phyloP scores from a whole-genome alignment of 2,329 filamentous ascomycete species.

The Penicillium sp. region DNA sequence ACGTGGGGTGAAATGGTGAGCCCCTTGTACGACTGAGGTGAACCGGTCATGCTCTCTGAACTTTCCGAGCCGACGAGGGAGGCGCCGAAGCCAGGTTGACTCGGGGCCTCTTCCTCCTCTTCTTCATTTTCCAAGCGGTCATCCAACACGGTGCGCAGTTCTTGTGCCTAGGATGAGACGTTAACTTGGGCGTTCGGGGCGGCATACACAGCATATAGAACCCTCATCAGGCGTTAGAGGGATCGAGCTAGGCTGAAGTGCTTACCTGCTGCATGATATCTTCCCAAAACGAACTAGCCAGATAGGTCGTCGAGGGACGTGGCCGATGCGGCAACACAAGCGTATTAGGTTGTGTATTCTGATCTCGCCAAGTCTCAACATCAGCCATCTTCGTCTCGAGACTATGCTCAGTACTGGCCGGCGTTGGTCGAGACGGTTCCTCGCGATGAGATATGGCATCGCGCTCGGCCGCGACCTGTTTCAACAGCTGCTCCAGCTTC shows the following conservation, averaged over 20 bases:
- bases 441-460: neutral
- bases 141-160: conserved; percentile 25
- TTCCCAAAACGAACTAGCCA: conserved; percentile 29
- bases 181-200: neutral
- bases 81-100: conserved; percentile 10
- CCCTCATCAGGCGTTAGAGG: neutral
- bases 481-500: conserved; percentile 28
- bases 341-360: conserved; percentile 1
- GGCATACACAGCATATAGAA: neutral
- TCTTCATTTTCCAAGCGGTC: conserved; percentile 21
- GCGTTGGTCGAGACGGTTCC: neutral
- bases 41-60: conserved; percentile 14
- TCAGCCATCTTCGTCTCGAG: conserved; percentile 6
- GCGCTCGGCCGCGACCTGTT: conserved; percentile 16
- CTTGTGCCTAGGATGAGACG: conserved; percentile 13
- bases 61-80: conserved; percentile 20
- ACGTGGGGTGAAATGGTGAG: conserved; percentile 13
- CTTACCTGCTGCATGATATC: conserved; percentile 30
- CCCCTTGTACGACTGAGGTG: conserved; percentile 9
- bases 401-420: neutral
- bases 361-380: conserved; percentile 9
- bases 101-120: conserved; percentile 6
- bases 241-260: neutral
- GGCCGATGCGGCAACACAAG: conserved; percentile 11
- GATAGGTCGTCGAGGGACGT: conserved; percentile 18